Evolutionary conservation across 2,329 filamentous ascomycete genomes (phyloP).

Genomic region (Trichoderma koningiopsis): DNA sequence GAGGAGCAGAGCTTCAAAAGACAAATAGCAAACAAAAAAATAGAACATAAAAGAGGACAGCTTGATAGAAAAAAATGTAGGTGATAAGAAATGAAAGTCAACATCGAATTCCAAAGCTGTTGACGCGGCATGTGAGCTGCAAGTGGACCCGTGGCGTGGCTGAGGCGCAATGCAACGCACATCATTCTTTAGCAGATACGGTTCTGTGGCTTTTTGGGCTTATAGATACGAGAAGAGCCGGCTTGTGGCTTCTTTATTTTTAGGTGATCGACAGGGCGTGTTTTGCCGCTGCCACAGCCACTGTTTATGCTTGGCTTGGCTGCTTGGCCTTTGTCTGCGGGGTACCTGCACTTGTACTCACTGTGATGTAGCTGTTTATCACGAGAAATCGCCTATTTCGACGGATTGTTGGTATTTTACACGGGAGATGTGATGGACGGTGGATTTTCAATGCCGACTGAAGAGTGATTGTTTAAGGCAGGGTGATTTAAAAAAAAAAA

Average conservation of each 20-base stretch:
- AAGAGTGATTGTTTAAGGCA: too few relatives aligned
- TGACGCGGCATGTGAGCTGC: constrained; percentile 17
- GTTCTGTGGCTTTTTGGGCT: neutral
- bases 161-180: constrained; percentile 8
- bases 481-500: too few relatives aligned
- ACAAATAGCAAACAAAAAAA: neutral
- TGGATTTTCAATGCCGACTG: too few relatives aligned
- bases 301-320: neutral
- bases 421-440: neutral
- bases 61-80: neutral
- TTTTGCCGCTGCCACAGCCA: neutral
- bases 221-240: neutral
- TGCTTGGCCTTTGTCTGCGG: neutral
- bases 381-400: neutral
- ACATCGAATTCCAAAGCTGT: constrained; percentile 18
- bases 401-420: neutral
- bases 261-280: neutral
- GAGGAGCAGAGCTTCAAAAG: neutral
- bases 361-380: neutral
- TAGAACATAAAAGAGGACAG: neutral
- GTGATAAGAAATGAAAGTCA: neutral
- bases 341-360: neutral
- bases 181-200: neutral
- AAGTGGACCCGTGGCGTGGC: constrained; percentile 16
- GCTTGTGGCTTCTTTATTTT: neutral